Base-by-base conservation (phyloP, 1,284 basidiomycete species). In the Trichosporon faecale region DNA sequence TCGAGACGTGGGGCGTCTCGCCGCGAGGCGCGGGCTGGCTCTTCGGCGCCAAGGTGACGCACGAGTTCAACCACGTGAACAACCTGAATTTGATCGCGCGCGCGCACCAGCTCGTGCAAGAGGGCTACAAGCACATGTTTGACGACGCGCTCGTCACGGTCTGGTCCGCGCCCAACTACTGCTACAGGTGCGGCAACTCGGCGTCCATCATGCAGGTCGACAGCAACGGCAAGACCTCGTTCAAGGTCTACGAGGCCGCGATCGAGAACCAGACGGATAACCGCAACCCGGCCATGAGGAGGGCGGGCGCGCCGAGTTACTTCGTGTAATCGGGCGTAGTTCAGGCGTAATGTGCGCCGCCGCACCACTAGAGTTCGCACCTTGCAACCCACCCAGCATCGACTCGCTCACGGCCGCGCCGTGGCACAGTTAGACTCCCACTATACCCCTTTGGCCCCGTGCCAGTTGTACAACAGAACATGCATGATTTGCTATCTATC, bases 41-140 rank as follows among this genome's bases (percentile, higher is more conserved):
- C n/a, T 98, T 98, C 74, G 95, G 95, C 9, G 89, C 87, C 12
- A 89, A 86, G 73, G 94, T 98, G 9, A 95, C 94, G 12, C 69
- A 11, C 23, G 66, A 94, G 91, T 98, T 98, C 86, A 96, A 94
- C 77, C 93, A 96, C 80, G 89, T 94, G 74, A 98, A 97, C 80
- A 87, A 87, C 23, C 86, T 97, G 3, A 85, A 84, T 1, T 88
- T 97, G 31, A 95, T 97, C 76, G 95, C 94, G 2, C 89, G 95
- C 40, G 95, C 95, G 0, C 95, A 97, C 80, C 95, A 97, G 80
- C 89, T 98, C 9, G 95, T 97, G 1, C 94, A 97, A 82, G 96
- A 98, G 84, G 96, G 96, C 0, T 97, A 91, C 86, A 98, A 98
- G 84, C 91, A 95, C 83, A 97, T 98, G 94, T 98, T 98, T 77